Evolutionary conservation across 176 grass and related monocot species (phyloP), one percentile per base, ranked within the genome.

Genomic region (Paspalum vaginatum): DNA sequence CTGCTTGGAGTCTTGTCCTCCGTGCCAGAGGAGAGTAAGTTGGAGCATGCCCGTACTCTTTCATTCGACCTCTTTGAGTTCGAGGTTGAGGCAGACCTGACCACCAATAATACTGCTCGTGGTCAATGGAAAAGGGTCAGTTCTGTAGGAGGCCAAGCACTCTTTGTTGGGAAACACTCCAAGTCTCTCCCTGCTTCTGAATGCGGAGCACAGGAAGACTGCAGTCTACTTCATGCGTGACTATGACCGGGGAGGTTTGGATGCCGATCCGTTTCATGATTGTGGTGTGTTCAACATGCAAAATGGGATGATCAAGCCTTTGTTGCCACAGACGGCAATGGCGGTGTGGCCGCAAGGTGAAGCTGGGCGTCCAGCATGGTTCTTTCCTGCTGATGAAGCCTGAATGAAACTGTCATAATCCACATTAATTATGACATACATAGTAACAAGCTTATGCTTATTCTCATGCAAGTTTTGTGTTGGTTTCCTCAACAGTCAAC

Each of bases 121-220:
- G 20, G 27, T 11, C 12, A 2, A 12, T 77, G 73, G 82, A 69
- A 1, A 59, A 59, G 26, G 73, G 20, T 69, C 8, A 40, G 8
- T 18, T 11, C 44, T 24, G 25, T 84, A 63, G 26, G 53, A 18
- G 64, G 53, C 3, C 64, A 77, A 18, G 53, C 82, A 6, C 66
- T 85, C 16, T 85, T 78, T 72, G 22, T 79, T 65, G 83, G 83
- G 16, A 27, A 4, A 10, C 22, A 79, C 38, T 85, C 83, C n/a
- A 85, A 52, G 75, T 79, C 24, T 11, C 15, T 83, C 1, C 54
- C 46, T 65, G 67, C 83, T 12, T 22, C 1, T 38, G 67, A 85
- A 52, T 77, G 44, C 41, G 53, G 74, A 42, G 65, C 20, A 18
- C 20, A 15, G 11, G 40, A 51, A 5, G 63, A 76, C 15, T 59